A percentile compares a stretch with the other conserved stretches of the same genome.
Conservation (phyloP, 805 yeast genomes). For the Pichia nakasei region DNA sequence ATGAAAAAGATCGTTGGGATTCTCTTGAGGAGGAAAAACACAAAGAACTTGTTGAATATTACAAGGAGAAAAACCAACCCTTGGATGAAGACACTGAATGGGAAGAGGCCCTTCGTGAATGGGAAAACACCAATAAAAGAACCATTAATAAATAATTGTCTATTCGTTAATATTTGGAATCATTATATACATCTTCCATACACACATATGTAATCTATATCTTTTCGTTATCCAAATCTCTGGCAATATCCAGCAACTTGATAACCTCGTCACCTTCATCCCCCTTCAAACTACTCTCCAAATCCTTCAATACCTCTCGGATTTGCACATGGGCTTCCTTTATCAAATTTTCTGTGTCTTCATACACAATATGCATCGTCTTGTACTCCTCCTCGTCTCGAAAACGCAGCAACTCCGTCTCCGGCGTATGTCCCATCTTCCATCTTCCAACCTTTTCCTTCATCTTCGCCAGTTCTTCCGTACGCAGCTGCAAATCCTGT, state of each 20-base stretch:
- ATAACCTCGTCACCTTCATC: background rate
- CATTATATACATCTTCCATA: background rate
- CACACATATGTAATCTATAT: background rate
- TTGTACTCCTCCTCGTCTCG: background rate
- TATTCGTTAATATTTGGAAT: background rate
- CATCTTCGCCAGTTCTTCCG: conserved; percentile 51
- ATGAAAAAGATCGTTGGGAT: conserved; percentile 71
- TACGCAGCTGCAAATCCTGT: background rate
- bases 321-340: conserved; percentile 14
- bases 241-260: background rate
- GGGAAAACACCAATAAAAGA: conserved; percentile 33
- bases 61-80: conserved; percentile 30
- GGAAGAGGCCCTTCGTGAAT: conserved; percentile 54
- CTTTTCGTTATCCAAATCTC: background rate
- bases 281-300: background rate
- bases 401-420: background rate
- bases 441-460: conserved; percentile 14
- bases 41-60: conserved; percentile 28
- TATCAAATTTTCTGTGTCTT: conserved; percentile 12
- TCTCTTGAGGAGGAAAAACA: conserved; percentile 43
- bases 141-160: conserved; percentile 5
- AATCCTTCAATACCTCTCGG: background rate
- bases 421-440: background rate
- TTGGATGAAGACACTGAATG: conserved; percentile 61
- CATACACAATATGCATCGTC: background rate